Percentiles rank a stretch among this genome's conserved stretches.
Evolutionary conservation across 805 yeast species (phyloP).

Genomic region (Wickerhamomyces xylosicus): DNA sequence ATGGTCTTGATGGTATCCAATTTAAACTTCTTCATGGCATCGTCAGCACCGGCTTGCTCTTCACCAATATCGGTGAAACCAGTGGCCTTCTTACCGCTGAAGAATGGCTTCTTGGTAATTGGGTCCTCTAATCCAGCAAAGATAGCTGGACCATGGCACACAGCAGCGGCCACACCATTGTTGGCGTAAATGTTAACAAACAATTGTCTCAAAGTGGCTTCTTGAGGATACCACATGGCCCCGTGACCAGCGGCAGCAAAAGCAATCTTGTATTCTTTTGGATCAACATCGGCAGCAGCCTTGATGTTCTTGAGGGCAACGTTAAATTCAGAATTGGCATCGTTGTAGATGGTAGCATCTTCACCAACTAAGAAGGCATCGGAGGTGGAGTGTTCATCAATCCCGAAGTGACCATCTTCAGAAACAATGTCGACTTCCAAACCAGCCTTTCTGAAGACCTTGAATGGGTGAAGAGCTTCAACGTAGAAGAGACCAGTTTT

Average conservation of each 20-base stretch:
- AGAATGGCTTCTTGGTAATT: too few species aligned
- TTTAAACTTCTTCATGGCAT: conserved; percentile 16
- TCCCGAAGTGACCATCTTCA: conserved; percentile 47
- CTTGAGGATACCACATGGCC: conserved; percentile 41
- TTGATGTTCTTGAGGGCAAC: conserved; percentile 29
- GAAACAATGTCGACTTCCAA: conserved; percentile 46
- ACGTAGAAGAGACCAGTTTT: conserved; percentile 51
- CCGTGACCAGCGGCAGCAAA: conserved; percentile 66
- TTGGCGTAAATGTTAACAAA: conserved; percentile 36
- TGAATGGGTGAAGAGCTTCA: conserved; percentile 53
- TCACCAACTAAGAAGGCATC: conserved; percentile 31
- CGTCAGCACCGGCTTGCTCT: conserved; percentile 27
- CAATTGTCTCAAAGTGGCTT: conserved; percentile 32
- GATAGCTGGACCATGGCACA: conserved; percentile 60
- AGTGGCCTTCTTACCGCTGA: conserved; percentile 44
- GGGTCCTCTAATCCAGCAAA: conserved; percentile 40
- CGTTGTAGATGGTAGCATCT: conserved; percentile 30
- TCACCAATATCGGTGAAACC: conserved; percentile 49
- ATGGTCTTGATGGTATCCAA: conserved; percentile 15
- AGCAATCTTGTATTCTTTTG: conserved; percentile 41
- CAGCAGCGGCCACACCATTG: conserved; percentile 52
- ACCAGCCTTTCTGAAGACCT: conserved; percentile 35
- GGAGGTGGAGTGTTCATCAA: conserved; percentile 44
- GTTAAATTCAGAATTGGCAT: conserved; percentile 29
- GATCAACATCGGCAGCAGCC: conserved; percentile 36